A percentile compares a stretch with the other conserved stretches of the same genome.
These are phyloP conservation scores for Clonostachys rhizophaga DNA, from an alignment of 2,329 filamentous ascomycete species.

Conservation along the genomic window DNA sequence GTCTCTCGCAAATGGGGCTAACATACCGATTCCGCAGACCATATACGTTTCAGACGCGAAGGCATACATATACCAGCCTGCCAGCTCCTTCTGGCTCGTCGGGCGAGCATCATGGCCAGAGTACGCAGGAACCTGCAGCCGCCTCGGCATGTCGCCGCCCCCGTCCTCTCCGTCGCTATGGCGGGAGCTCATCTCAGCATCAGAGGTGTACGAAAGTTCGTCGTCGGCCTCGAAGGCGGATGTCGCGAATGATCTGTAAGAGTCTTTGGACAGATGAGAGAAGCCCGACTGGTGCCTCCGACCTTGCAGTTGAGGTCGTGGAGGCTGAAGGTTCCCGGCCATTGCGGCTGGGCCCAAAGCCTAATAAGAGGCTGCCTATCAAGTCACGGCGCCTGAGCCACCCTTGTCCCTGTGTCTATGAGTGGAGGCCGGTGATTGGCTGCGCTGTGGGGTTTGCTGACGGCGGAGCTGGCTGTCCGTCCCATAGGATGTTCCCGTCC, in stretches of 20 bases:
- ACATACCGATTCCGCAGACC: slow-evolving; percentile 71
- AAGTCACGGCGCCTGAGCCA: too few relatives aligned
- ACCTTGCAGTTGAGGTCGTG: slow-evolving; percentile 34
- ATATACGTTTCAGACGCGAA: slow-evolving; percentile 97
- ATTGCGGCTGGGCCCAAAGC: neutral
- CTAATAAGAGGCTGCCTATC: neutral
- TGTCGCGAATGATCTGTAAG: slow-evolving; percentile 49
- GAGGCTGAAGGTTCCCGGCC: slow-evolving; percentile 10
- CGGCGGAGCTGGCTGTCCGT: too few relatives aligned
- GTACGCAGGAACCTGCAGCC: slow-evolving; percentile 46
- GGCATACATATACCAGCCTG: slow-evolving; percentile 93
- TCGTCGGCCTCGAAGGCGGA: slow-evolving; percentile 67
- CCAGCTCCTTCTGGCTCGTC: slow-evolving; percentile 81
- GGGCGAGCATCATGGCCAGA: slow-evolving; percentile 81
- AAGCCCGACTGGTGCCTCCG: slow-evolving; percentile 41
- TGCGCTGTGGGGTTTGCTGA: too few relatives aligned
- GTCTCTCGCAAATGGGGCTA: neutral
- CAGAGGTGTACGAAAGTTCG: slow-evolving; percentile 50
- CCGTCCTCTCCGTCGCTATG: slow-evolving; percentile 23
- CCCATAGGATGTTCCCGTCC: too few relatives aligned
- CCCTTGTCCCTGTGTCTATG: too few relatives aligned
- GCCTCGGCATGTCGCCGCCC: slow-evolving; percentile 16
- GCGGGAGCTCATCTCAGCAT: slow-evolving; percentile 26
- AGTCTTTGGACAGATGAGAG: slow-evolving; percentile 48
- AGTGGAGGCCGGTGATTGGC: too few relatives aligned